Evolutionary conservation across 345 rosid genomes (phyloP), one percentile per base, ranked within the genome.

Genomic region (Pistacia vera): DNA sequence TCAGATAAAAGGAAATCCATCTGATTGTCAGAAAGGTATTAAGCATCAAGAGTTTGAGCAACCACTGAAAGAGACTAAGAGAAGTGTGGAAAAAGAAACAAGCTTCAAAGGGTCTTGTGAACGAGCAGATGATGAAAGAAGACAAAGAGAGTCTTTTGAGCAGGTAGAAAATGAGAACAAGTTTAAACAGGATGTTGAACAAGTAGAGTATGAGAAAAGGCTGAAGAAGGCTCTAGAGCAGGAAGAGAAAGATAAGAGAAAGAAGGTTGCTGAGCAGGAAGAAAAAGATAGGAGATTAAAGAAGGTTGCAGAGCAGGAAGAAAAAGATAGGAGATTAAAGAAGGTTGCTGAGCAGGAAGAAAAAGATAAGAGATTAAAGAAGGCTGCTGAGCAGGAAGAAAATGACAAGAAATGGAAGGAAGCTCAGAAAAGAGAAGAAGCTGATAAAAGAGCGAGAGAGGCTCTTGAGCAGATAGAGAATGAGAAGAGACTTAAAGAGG

Each of bases 401-500:
- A 41, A 38, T 38, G 41, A 38, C 41, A 38, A 38, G 41, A 38
- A 38, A 38, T 38, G 41, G 44, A 70, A 85, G 83, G 84, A 80
- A 78, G 81, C 86, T 77, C 51, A 46, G 35, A 82, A 84, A 82
- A 63, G 48, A 77, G 87, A 82, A 74, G 85, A 87, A 75, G 75
- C 65, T 17, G 89, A 81, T 70, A 83, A 41, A 78, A 86, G 72
- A 80, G 64, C 62, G 62, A 84, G 67, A 79, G 84, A 84, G 78
- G 65, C 70, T 70, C 79, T 70, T 73, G 88, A 87, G 73, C 78
- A 59, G 76, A 89, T 83, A 82, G 88, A 87, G 75, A 83, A 79
- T 58, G 86, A 84, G 82, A 86, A 69, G 72, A 85, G 66, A 74
- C 81, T 79, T 57, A 83, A 71, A 83, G 86, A 82, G 80, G 91